These are phyloP conservation scores for Umbelopsis sp. DNA, from an alignment of 192 early-diverging fungal genomes.

Conservation along the genomic window DNA sequence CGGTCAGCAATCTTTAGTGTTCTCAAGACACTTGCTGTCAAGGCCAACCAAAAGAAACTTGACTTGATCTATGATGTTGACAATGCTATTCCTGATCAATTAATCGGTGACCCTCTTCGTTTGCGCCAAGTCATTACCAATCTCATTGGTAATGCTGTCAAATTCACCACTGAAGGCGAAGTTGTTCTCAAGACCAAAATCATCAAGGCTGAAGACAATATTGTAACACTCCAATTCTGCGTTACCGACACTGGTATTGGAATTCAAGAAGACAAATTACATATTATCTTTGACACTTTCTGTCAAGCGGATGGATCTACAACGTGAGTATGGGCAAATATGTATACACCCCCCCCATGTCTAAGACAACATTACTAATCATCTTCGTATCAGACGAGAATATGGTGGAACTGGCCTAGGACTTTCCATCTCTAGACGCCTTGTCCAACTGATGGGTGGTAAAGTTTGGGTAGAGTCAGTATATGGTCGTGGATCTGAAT, in stretches of 20 bases:
- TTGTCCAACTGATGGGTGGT: constrained; percentile 79
- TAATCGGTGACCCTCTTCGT: constrained; percentile 76
- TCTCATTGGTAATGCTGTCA: constrained; percentile 82
- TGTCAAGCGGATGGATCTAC: constrained; percentile 82
- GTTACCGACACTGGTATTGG: constrained; percentile 87
- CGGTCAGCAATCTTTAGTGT: constrained; percentile 63
- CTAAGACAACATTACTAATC: too few species aligned
- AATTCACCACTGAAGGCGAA: constrained; percentile 79
- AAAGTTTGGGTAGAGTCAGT: constrained; percentile 76
- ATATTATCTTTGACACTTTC: constrained; percentile 81
- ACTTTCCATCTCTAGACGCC: constrained; percentile 78
- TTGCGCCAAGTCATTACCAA: constrained; percentile 82
- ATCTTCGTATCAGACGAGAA: constrained; percentile 45
- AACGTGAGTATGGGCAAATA: constrained; percentile 37
- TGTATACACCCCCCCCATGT: too few species aligned
- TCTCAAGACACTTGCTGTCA: constrained; percentile 71
- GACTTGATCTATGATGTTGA: constrained; percentile 69
- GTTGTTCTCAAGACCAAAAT: constrained; percentile 60
- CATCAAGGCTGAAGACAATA: constrained; percentile 35
- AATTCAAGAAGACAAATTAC: constrained; percentile 75
- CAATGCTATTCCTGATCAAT: constrained; percentile 65
- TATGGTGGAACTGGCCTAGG: constrained; percentile 89
- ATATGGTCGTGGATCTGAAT: constrained; percentile 73
- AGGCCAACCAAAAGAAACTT: constrained; percentile 76
- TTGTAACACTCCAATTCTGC: constrained; percentile 64